A percentile compares a stretch with the other conserved stretches of the same genome.
These are phyloP conservation scores for Phytophthora tubulina DNA, from an alignment of 352 stramenopile genomes.

Conservation along the genomic window DNA sequence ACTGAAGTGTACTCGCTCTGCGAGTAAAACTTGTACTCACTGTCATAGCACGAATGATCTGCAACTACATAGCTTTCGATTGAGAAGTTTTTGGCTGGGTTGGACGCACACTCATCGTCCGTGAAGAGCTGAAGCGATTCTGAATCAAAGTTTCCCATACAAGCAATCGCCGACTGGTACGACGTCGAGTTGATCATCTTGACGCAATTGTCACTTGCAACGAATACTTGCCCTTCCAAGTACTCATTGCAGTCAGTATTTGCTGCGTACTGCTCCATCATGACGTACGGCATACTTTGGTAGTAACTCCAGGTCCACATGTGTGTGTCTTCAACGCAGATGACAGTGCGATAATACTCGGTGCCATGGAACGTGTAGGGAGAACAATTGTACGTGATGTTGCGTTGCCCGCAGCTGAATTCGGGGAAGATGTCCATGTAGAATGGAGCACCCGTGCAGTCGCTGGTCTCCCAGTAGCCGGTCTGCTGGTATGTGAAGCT, in stretches of 20 bases:
- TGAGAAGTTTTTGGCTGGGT: conserved; percentile 1
- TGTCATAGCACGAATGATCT: conserved; percentile 16
- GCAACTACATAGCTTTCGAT: conserved; percentile 4
- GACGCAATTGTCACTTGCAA: conserved; percentile 17
- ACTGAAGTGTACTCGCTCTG: conserved; percentile 21
- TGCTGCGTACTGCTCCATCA: conserved; percentile 35
- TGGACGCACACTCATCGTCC: conserved; percentile 4
- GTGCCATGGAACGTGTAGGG: conserved; percentile 26
- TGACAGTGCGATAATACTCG: conserved; percentile 28
- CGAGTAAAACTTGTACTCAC: conserved; percentile 22
- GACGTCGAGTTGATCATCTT: conserved; percentile 33
- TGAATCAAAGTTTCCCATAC: not conserved
- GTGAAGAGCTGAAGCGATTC: conserved; percentile 1
- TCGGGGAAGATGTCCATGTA: conserved; percentile 32
- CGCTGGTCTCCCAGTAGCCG: conserved; percentile 19
- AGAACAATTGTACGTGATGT: conserved; percentile 35
- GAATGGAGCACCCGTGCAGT: conserved; percentile 20
- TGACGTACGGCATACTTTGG: conserved; percentile 50
- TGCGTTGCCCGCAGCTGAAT: conserved; percentile 24
- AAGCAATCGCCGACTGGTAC: conserved; percentile 23
- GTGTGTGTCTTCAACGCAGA: conserved; percentile 27
- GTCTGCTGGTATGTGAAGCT: conserved; percentile 26
- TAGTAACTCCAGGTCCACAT: conserved; percentile 23
- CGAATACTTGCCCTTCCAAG: conserved; percentile 9
- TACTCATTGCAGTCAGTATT: conserved; percentile 10